Conservation (phyloP, 164 flowering plant genomes). For the Kingdonia uniflora region DNA sequence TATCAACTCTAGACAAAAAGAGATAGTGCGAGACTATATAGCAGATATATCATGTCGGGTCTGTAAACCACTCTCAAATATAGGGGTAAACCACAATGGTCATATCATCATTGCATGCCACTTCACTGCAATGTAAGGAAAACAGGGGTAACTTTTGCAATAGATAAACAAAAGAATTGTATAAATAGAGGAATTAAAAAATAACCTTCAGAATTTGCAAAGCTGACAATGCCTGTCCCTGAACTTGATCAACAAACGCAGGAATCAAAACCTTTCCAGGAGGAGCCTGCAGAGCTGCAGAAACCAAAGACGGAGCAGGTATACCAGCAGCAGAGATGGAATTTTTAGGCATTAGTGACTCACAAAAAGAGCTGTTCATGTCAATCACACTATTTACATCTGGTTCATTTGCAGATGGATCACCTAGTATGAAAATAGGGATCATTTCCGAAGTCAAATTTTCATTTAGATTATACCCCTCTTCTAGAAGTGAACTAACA, state of each 20-base stretch:
- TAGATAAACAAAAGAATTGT: background rate
- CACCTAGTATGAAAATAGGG: conserved; percentile 18
- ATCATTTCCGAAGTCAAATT: conserved; percentile 21
- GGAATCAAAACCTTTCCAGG: conserved; percentile 94
- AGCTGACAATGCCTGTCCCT: conserved; percentile 82
- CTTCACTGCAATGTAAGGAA: background rate
- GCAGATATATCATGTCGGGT: no score
- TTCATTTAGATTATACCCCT: conserved; percentile 15
- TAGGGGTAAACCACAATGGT: no score
- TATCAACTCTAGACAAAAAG: no score
- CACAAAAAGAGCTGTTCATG: conserved; percentile 22
- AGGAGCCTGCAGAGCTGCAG: conserved; percentile 66
- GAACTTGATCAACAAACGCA: conserved; percentile 79
- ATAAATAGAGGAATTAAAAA: conserved; percentile 1
- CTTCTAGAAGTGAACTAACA: conserved; percentile 20
- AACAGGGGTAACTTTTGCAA: background rate
- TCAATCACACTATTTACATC: conserved; percentile 22
- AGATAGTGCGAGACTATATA: no score
- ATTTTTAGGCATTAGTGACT: conserved; percentile 26
- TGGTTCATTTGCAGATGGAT: conserved; percentile 26
- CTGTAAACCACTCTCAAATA: no score
- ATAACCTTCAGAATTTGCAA: conserved; percentile 85
- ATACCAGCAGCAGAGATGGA: conserved; percentile 62
- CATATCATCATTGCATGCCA: no score
- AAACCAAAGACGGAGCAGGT: conserved; percentile 89